A percentile compares a stretch with the other conserved stretches of the same genome.
phyloP scores from a whole-genome alignment of 164 flowering plant genomes.

The Taxillus chinensis region DNA sequence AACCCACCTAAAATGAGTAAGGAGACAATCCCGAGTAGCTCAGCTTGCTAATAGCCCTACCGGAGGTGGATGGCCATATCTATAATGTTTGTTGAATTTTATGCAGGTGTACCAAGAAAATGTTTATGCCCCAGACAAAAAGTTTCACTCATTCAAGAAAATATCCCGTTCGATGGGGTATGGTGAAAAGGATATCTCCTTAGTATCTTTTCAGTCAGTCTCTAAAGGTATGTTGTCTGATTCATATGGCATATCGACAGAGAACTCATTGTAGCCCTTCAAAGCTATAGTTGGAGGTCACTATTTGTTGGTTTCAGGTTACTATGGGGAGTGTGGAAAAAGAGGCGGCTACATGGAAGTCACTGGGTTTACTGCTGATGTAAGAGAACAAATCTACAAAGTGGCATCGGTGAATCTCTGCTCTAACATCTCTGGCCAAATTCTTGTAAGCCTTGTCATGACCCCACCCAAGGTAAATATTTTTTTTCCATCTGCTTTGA shows the following conservation, averaged over 20 bases:
- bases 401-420: constrained; percentile 94
- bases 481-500: no score
- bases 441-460: constrained; percentile 97
- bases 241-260: not conserved
- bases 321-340: constrained; percentile 95
- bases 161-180: constrained; percentile 84
- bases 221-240: constrained; percentile 61
- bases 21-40: no score
- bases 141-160: constrained; percentile 91
- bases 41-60: no score
- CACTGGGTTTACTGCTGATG: constrained; percentile 71
- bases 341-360: constrained; percentile 99
- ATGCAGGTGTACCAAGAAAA: constrained; percentile 94
- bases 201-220: constrained; percentile 95
- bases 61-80: no score
- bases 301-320: constrained; percentile 37
- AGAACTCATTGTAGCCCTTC: not conserved
- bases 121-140: constrained; percentile 78
- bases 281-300: not conserved
- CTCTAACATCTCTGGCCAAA: constrained; percentile 92
- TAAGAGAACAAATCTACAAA: constrained; percentile 94
- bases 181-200: constrained; percentile 67
- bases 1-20: no score
- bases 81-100: constrained; percentile 1
- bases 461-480: constrained; percentile 81